Evolutionary conservation across 305 asterid species (phyloP).

Genomic region (Solanum hybrid): DNA sequence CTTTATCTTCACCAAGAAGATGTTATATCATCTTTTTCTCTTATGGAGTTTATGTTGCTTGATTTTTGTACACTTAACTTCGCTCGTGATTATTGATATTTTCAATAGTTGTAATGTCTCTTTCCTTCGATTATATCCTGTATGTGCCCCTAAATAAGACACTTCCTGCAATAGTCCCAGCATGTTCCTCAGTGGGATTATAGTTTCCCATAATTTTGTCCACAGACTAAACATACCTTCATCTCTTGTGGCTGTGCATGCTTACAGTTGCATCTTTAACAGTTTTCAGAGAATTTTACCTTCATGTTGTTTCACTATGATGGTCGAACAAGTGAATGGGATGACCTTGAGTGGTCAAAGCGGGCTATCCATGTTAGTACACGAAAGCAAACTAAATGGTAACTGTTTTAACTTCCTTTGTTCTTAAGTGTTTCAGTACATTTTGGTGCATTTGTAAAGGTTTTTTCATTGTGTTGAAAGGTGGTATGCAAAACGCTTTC

Average conservation of each 20-base stretch:
- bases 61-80: not conserved
- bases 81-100: not conserved
- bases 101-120: not conserved
- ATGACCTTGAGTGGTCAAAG: slow-evolving; percentile 86
- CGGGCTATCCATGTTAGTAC: slow-evolving; percentile 70
- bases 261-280: slow-evolving; percentile 11
- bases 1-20: not conserved
- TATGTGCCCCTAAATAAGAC: not conserved
- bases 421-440: not conserved
- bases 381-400: slow-evolving; percentile 81
- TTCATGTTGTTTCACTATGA: slow-evolving; percentile 82
- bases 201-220: not conserved
- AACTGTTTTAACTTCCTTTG: slow-evolving; percentile 7
- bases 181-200: not conserved
- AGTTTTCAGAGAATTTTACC: slow-evolving; percentile 85
- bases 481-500: slow-evolving; percentile 93
- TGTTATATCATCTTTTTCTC: not conserved
- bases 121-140: not conserved
- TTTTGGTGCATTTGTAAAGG: not conserved
- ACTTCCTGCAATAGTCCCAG: not conserved
- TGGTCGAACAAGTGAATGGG: slow-evolving; percentile 84
- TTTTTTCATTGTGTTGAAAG: slow-evolving; percentile 20
- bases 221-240: not conserved
- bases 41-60: not conserved
- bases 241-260: not conserved